These are phyloP conservation scores for Olyra latifolia DNA, from an alignment of 176 grass and related monocot species.

Conservation along the genomic window DNA sequence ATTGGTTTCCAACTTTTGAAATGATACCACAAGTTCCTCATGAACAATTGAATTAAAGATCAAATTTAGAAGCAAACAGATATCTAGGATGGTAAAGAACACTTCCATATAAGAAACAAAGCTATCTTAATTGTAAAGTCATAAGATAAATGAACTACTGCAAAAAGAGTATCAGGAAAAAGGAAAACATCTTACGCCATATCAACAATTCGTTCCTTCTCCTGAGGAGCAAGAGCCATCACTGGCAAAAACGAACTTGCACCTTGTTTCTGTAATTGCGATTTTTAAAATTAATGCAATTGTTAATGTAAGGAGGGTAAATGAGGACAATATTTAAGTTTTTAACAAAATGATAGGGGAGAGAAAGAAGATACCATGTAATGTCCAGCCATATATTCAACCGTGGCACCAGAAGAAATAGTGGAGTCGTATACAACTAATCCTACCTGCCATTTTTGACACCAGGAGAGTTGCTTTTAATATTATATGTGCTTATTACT, in stretches of 20 bases:
- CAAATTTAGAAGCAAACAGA: not conserved
- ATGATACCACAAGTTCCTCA: not conserved
- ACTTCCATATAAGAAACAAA: not conserved
- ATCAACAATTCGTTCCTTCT: constrained; percentile 92
- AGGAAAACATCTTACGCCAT: constrained; percentile 83
- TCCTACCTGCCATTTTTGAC: constrained; percentile 70
- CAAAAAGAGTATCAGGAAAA: constrained; percentile 1
- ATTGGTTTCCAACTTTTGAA: not conserved
- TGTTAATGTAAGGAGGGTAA: not conserved
- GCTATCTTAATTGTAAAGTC: not conserved
- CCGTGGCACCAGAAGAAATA: constrained; percentile 87
- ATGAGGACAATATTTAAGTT: not conserved
- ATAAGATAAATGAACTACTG: constrained; percentile 14
- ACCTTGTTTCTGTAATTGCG: constrained; percentile 83
- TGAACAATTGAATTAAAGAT: constrained; percentile 2
- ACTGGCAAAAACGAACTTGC: constrained; percentile 98
- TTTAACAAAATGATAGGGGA: constrained; percentile 1
- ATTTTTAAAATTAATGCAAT: constrained; percentile 2
- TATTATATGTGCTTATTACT: not conserved
- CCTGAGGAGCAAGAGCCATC: constrained; percentile 97
- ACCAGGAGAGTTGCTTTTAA: constrained; percentile 8
- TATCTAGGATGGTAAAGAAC: not conserved
- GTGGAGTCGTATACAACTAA: constrained; percentile 96
- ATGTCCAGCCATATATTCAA: constrained; percentile 98
- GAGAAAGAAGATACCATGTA: constrained; percentile 68